Base-by-base conservation (phyloP, 345 rosid species). In the Geranium rotundifolium region DNA sequence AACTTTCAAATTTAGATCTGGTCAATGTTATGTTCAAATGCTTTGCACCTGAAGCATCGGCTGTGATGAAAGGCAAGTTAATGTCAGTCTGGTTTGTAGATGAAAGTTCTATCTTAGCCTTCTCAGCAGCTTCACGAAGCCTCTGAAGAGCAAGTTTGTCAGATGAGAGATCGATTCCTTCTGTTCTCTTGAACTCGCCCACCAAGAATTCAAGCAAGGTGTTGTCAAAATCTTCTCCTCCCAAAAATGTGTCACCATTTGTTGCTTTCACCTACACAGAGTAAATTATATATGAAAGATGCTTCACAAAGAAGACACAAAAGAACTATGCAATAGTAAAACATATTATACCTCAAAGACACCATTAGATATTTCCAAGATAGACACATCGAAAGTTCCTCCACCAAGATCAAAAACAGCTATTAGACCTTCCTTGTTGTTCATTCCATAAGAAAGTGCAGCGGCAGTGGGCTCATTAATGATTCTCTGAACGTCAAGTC, bases 321-420 rank as follows among this genome's bases (percentile, higher is more conserved):
- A 7, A 55, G 1, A 46, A n/a, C 58, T 4, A 19, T 4, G 50
- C 14, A 14, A 17, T 7, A 23, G 57, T 12, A 15, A 56, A 17
- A 61, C n/a, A 19, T 0, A 8, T 14, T 5, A 6, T 71, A 80
- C 97, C 97, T 88, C 97, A 66, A 91, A 91, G 18, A 91, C 97
- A 29, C 97, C 97, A 67, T 85, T 91, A 13, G 97, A 88, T 58
- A 90, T 90, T 79, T 90, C 97, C 72, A 90, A 75, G 65, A 88
- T 78, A 31, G 97, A 90, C 13, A 90, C 72, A 80, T 91, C 97
- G 46, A 88, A 90, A 12, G 96, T 90, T 56, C 96, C 93, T 66
- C 93, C 97, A 37, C 97, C 97, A 73, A 91, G 93, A 76, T 88
- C 96, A 46, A 91, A 91, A 56, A 91, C 97, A 37, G 96, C 97